phyloP scores from a whole-genome alignment of 345 rosid genomes.

The Aquilaria yunnanensis region DNA sequence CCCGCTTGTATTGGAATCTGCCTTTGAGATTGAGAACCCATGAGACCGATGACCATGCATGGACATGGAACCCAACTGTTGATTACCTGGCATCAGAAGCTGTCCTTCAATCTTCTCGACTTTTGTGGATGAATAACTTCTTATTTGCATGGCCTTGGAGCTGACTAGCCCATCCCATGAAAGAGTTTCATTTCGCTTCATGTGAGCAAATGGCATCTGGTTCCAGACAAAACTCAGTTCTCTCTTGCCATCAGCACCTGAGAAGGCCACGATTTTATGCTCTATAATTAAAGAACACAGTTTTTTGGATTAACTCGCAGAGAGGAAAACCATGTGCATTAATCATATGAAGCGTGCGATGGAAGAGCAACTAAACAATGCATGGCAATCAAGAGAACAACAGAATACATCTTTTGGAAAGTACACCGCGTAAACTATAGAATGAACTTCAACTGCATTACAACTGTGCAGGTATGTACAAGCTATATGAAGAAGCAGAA shows the following conservation, averaged over 20 bases:
- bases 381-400: too few species aligned
- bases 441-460: too few species aligned
- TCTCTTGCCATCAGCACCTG: constrained; percentile 55
- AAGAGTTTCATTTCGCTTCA: constrained; percentile 29
- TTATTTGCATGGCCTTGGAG: constrained; percentile 37
- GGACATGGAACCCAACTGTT: constrained; percentile 20
- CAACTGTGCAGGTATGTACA: too few species aligned
- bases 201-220: constrained; percentile 31
- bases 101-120: constrained; percentile 32
- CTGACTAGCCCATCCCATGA: constrained; percentile 37
- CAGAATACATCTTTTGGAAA: too few species aligned
- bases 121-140: constrained; percentile 37
- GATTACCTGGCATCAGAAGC: constrained; percentile 22
- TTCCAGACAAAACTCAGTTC: constrained; percentile 46
- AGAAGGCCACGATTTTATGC: constrained; percentile 1
- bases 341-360: too few species aligned
- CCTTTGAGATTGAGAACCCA: constrained; percentile 33
- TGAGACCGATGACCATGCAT: constrained; percentile 20
- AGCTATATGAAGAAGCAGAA: too few species aligned
- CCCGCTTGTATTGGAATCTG: constrained; percentile 25
- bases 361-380: too few species aligned
- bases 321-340: too few species aligned
- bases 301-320: too few species aligned
- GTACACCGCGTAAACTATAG: too few species aligned
- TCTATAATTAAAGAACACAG: not conserved